Evolutionary conservation across 129 eudicot species (phyloP), one percentile per base, ranked within the genome.

Genomic region (Glebionis coronaria): DNA sequence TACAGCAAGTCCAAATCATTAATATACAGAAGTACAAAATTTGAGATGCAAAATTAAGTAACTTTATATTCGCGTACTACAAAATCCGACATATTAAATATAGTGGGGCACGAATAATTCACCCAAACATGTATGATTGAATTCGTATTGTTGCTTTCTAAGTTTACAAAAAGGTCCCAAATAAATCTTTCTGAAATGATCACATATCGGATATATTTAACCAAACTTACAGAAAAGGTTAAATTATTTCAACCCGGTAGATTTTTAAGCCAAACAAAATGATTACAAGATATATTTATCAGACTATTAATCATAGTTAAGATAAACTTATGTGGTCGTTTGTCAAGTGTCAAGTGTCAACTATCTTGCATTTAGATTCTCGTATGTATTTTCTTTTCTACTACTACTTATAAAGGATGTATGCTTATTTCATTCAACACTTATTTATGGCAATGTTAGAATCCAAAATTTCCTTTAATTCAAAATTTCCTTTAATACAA

Each of bases 81-180:
- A 42, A 47, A 13, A 65, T 14, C 23, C 51, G 23, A 54, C 52
- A 38, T 19, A 69, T 69, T 40, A 12, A 55, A 55, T 69, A 69
- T 40, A 23, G 35, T 58, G 65, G 73, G 73, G 23, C 73, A 69
- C 42, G 42, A 21, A 2, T n/a, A 8, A 45, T 64, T 59, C 12
- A 29, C 4, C 12, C 64, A 29, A 59, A 0, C 59, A 15, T 27
- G n/a, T 14, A 16, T 68, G 13, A 68, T 55, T 11, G 50, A 38
- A 35, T 42, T 55, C 38, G 56, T 42, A 23, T 69, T 42, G 55
- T 68, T 42, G 64, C 73, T 69, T 55, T 69, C 65, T 56, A 14
- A n/a, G n/a, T n/a, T n/a, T n/a, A n/a, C n/a, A n/a, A n/a, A 14
- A 69, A 23, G 23, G 42, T 2, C 53, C 51, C 10, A 14, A 40